Conservation (phyloP, 257 asterid species). For the Jacaranda mimosifolia region DNA sequence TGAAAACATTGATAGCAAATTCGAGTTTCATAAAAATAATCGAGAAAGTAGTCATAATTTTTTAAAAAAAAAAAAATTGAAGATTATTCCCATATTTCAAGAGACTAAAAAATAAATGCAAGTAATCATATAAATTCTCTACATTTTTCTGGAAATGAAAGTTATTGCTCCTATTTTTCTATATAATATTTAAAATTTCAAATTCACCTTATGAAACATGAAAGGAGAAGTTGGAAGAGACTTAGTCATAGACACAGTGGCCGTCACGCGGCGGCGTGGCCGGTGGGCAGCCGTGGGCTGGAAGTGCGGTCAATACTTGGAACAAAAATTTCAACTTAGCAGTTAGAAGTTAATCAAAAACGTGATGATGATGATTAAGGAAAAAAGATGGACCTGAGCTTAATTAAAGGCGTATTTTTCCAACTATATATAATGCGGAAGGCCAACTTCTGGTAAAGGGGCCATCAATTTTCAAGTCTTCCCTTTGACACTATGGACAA, state of each 20-base stretch:
- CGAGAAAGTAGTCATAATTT: too few species aligned
- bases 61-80: too few species aligned
- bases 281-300: conserved; percentile 26
- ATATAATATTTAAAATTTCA: too few species aligned
- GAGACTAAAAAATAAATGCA: too few species aligned
- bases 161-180: too few species aligned
- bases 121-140: too few species aligned
- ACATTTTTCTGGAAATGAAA: too few species aligned
- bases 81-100: too few species aligned
- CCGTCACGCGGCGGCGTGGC: conserved; percentile 24
- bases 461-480: neutral
- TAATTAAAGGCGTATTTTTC: neutral
- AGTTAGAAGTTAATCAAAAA: conserved; percentile 19
- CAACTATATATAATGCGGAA: neutral
- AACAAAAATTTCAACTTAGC: neutral
- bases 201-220: too few species aligned
- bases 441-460: conserved; percentile 9
- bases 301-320: conserved; percentile 19
- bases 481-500: neutral
- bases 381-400: neutral
- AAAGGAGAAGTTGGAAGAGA: neutral
- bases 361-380: conserved; percentile 30
- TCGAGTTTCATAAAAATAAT: too few species aligned
- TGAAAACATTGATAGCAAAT: too few species aligned
- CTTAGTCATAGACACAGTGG: neutral